Percentiles rank a stretch among this genome's conserved stretches.
Conservation (phyloP, 352 stramenopile genomes). For the Globisporangium megalacanthum region DNA sequence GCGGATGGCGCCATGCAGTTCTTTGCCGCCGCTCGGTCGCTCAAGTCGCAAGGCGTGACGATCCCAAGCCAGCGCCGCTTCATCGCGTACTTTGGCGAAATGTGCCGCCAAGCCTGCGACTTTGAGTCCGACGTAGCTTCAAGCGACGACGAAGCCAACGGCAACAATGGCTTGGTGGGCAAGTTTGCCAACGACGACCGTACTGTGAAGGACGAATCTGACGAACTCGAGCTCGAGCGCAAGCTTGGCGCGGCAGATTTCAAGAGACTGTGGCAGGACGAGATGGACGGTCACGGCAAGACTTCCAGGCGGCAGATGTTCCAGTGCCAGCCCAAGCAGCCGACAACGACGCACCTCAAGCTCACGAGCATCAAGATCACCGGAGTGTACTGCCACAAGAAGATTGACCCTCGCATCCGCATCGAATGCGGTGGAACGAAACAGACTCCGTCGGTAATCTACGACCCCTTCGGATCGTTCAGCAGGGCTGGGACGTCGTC, state of each 20-base stretch:
- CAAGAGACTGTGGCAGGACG: slow-evolving; percentile 38
- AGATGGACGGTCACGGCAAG: slow-evolving; percentile 29
- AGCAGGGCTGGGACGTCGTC: slow-evolving; percentile 3
- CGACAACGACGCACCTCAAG: slow-evolving; percentile 26
- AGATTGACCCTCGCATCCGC: slow-evolving; percentile 43
- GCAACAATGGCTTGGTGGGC: slow-evolving; percentile 11
- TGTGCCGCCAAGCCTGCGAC: slow-evolving; percentile 30
- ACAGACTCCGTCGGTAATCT: slow-evolving; percentile 7
- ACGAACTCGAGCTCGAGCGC: slow-evolving; percentile 23
- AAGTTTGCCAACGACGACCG: slow-evolving; percentile 8
- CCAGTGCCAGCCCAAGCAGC: slow-evolving; percentile 23
- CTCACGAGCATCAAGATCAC: slow-evolving; percentile 33
- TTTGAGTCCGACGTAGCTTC: slow-evolving; percentile 1
- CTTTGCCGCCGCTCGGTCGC: slow-evolving; percentile 61
- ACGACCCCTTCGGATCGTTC: slow-evolving; percentile 22
- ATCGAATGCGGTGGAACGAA: slow-evolving; percentile 34
- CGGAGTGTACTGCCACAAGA: slow-evolving; percentile 43
- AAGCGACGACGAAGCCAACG: slow-evolving; percentile 14
- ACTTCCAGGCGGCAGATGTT: slow-evolving; percentile 11
- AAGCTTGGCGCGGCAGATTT: slow-evolving; percentile 34
- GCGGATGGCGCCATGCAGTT: slow-evolving; percentile 56
- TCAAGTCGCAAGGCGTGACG: slow-evolving; percentile 78
- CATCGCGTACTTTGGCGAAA: slow-evolving; percentile 61
- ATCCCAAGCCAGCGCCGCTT: slow-evolving; percentile 80
- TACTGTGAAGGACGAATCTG: slow-evolving; percentile 5